A percentile compares a stretch with the other conserved stretches of the same genome.
Conservation (phyloP, 257 asterid species). For the Solanum chiquidenum region DNA sequence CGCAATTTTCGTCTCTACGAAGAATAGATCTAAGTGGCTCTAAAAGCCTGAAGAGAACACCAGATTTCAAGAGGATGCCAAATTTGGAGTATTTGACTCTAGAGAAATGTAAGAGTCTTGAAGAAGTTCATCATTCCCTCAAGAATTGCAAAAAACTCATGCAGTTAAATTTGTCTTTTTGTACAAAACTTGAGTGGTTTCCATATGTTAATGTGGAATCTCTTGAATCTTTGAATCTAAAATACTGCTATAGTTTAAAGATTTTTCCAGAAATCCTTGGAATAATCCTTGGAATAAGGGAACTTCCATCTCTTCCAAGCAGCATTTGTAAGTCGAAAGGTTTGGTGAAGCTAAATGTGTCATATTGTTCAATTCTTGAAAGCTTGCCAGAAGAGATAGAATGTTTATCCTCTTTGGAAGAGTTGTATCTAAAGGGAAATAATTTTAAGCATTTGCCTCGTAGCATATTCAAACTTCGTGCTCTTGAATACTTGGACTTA, state of each 20-base stretch:
- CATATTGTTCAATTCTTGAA: background rate
- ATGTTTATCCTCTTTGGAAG: too few species aligned
- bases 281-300: background rate
- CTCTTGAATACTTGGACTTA: too few species aligned
- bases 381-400: background rate
- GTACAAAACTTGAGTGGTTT: background rate
- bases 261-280: background rate
- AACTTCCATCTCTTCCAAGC: background rate
- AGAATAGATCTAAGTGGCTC: background rate
- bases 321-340: background rate
- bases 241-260: background rate
- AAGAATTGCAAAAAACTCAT: background rate
- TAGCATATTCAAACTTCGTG: too few species aligned
- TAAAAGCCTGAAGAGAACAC: background rate
- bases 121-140: background rate
- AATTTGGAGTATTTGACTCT: background rate
- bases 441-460: too few species aligned
- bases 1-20: background rate
- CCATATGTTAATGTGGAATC: background rate
- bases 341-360: background rate
- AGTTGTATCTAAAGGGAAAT: too few species aligned
- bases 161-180: accelerated
- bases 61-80: background rate
- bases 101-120: accelerated
- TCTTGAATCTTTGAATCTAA: background rate